Percentiles rank a stretch among this genome's conserved stretches.
Evolutionary conservation across 1,139 yeast genomes (phyloP).

Genomic region (Yamadazyma diddensiae): DNA sequence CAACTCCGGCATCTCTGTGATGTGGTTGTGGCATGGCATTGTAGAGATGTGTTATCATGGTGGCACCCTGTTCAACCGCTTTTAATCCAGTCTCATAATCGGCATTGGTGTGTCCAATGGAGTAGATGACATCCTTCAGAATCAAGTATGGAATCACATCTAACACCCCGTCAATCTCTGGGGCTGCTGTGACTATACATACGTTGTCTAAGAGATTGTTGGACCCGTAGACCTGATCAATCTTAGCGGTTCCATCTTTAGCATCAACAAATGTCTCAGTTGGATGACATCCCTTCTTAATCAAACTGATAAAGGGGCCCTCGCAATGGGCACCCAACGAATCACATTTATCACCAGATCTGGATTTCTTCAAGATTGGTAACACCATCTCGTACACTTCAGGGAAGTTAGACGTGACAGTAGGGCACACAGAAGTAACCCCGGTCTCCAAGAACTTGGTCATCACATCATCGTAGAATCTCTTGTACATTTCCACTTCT

Average conservation of each 20-base stretch:
- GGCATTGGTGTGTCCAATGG: slow-evolving; percentile 59
- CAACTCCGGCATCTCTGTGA: slow-evolving; percentile 59
- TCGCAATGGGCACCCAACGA: slow-evolving; percentile 64
- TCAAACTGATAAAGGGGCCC: slow-evolving; percentile 57
- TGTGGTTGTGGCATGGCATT: slow-evolving; percentile 71
- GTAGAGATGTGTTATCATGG: slow-evolving; percentile 62
- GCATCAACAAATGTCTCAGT: slow-evolving; percentile 53
- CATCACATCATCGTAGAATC: slow-evolving; percentile 45
- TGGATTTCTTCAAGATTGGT: slow-evolving; percentile 41
- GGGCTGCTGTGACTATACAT: slow-evolving; percentile 59
- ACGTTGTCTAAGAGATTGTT: slow-evolving; percentile 41
- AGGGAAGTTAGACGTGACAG: slow-evolving; percentile 55
- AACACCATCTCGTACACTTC: slow-evolving; percentile 51
- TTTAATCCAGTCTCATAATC: slow-evolving; percentile 46
- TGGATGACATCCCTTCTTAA: slow-evolving; percentile 65
- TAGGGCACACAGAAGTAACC: slow-evolving; percentile 60
- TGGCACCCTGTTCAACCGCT: slow-evolving; percentile 53
- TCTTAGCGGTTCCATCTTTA: slow-evolving; percentile 32
- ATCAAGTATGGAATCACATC: slow-evolving; percentile 44
- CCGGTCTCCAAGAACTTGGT: slow-evolving; percentile 51
- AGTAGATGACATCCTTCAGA: slow-evolving; percentile 37
- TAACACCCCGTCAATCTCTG: slow-evolving; percentile 56
- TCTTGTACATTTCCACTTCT: slow-evolving; percentile 30
- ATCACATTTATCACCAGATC: slow-evolving; percentile 42
- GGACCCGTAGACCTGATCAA: slow-evolving; percentile 45